Evolutionary conservation across 176 grass and related monocot species (phyloP).

Genomic region (Avena atlantica): DNA sequence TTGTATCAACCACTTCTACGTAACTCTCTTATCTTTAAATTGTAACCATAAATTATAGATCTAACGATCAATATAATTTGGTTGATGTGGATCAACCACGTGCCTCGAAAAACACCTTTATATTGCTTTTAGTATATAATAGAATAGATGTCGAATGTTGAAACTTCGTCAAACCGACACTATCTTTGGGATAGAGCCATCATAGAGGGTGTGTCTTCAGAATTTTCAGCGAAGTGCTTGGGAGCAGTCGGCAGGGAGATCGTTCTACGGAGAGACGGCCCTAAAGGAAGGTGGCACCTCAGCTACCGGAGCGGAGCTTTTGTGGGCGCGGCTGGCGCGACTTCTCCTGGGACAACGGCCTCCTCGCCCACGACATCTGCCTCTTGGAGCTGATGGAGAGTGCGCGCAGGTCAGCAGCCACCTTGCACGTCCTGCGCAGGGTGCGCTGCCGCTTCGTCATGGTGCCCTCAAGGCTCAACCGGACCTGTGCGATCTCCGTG

Average conservation of each 20-base stretch:
- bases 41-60: no score
- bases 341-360: no score
- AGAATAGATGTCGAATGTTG: neutral
- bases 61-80: no score
- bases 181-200: neutral
- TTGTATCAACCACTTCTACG: no score
- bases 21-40: no score
- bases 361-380: slow-evolving; percentile 16
- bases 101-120: no score
- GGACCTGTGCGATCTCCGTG: no score
- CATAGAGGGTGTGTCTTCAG: slow-evolving; percentile 24
- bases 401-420: neutral
- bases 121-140: no score
- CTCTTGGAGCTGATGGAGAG: slow-evolving; percentile 39
- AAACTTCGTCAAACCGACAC: neutral
- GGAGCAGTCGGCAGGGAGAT: neutral
- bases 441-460: slow-evolving; percentile 37
- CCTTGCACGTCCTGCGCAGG: slow-evolving; percentile 46
- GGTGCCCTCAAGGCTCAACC: slow-evolving; percentile 11
- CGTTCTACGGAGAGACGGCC: slow-evolving; percentile 17
- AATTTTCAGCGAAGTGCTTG: slow-evolving; percentile 35
- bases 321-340: neutral
- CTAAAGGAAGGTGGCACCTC: slow-evolving; percentile 15
- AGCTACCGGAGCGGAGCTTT: neutral
- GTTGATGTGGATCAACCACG: no score